Base-by-base conservation (phyloP, 371 early-diverging fungal genomes). In the Syncephalastrum sp. region DNA sequence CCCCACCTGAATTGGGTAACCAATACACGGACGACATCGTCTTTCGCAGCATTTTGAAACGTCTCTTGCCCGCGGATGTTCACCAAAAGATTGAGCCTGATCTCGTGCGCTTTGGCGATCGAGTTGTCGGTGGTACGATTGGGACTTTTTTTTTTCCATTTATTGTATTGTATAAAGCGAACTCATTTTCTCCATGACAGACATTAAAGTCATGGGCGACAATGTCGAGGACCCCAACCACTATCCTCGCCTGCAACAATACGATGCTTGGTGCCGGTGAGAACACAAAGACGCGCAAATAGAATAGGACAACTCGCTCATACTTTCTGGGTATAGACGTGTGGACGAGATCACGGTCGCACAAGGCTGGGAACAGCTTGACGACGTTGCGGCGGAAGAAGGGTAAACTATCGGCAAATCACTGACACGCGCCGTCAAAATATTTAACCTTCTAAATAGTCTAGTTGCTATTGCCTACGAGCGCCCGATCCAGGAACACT, bases 391-490 rank as follows among this genome's bases (percentile, higher is more conserved):
- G 1, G 84, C 85, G 13, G 74, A 75, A 53, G 85, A 88, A 62
- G 89, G 83, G 63, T 74, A 64, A 56, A 10, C 48, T 3, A 6
- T 52, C 16, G 23, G 38, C 38, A 46, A 42, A 29, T 33, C 13
- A 41, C 47, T 59, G 42, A 54, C 16, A 58, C 5, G 57, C 4
- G 17, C 8, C 14, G 25, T 10, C n/a, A 42, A 42, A 10, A 19
- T 43, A 27, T 8, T 41, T 47, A 42, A 43, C 19, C 17, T 6
- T 14, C 10, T 8, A 27, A 1, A 27, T 50, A 69, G 82, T n/a
- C 65, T 86, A 6, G 73, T 85, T 14, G 83, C 85, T 4, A 85
- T 82, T 46, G 86, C 73, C 4, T 88, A 85, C 53, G 86, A 85
- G 48, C 75, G 84, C 33, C 69, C 73, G 44, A 70, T 72, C 47